These are phyloP conservation scores for Ophiostoma sp. DNA, from an alignment of 2,329 filamentous ascomycete genomes.

Conservation along the genomic window DNA sequence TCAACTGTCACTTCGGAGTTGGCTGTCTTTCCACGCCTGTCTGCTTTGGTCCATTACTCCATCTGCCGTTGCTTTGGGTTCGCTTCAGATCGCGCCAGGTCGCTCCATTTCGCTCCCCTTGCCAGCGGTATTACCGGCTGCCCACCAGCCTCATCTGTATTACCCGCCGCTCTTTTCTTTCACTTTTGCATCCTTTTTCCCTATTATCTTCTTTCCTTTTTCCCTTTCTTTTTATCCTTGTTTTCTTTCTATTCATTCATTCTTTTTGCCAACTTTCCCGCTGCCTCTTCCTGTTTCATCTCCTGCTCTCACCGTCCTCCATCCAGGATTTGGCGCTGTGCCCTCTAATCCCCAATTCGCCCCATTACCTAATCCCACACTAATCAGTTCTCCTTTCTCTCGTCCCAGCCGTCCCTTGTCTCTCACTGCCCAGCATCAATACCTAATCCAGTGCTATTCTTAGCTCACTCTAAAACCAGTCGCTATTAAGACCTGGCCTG, in stretches of 20 bases:
- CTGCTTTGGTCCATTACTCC: not conserved
- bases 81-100: not conserved
- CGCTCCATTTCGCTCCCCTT: not conserved
- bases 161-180: slow-evolving; percentile 4
- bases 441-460: not conserved
- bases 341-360: too few relatives aligned
- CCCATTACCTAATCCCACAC: too few relatives aligned
- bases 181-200: not conserved
- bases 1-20: not conserved
- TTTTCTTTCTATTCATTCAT: not conserved
- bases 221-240: not conserved
- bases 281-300: not conserved
- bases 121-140: not conserved
- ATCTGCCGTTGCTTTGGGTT: not conserved
- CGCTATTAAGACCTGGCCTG: not conserved
- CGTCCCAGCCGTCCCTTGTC: not conserved
- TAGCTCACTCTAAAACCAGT: slow-evolving; percentile 8
- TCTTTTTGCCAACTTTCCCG: not conserved
- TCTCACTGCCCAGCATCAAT: slow-evolving; percentile 6
- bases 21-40: too few relatives aligned
- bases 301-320: not conserved
- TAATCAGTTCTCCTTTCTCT: not conserved
- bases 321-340: not conserved
- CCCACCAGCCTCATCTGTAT: slow-evolving; percentile 7
- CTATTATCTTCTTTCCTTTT: not conserved